These are phyloP conservation scores for Phaeosphaeria sp. DNA, from an alignment of 2,329 filamentous ascomycete species.

Conservation along the genomic window DNA sequence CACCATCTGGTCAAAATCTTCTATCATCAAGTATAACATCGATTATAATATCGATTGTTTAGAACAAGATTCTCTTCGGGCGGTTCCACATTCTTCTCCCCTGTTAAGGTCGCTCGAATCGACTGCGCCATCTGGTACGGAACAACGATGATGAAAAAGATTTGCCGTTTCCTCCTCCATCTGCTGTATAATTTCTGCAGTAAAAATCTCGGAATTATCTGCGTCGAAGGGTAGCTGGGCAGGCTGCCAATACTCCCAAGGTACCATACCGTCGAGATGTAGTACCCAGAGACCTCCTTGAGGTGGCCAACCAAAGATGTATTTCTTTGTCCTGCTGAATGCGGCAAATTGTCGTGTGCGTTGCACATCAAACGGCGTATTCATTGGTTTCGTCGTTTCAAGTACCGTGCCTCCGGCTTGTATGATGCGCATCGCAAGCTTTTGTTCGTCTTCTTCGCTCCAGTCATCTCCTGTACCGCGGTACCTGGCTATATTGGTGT, in stretches of 20 bases:
- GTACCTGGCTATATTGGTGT: not conserved
- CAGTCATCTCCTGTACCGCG: not conserved
- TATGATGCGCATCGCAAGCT: not conserved
- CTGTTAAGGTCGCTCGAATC: not conserved
- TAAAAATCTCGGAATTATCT: no score
- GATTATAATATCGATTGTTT: no score
- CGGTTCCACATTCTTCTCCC: not conserved
- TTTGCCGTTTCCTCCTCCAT: not conserved
- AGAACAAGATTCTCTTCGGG: no score
- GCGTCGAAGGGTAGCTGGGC: no score
- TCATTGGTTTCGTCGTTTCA: not conserved
- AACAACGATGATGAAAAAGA: no score
- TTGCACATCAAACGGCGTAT: not conserved
- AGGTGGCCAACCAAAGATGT: not conserved
- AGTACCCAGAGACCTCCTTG: not conserved
- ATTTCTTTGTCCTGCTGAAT: not conserved
- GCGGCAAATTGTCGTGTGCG: not conserved
- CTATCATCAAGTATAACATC: no score
- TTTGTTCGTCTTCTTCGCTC: not conserved
- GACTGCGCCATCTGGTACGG: no score
- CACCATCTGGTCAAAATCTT: not conserved
- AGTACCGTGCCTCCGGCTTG: not conserved
- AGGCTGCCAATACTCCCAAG: not conserved
- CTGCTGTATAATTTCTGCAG: not conserved
- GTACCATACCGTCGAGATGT: not conserved